Percentiles rank a stretch among this genome's conserved stretches.
phyloP scores from a whole-genome alignment of 176 grass and related monocot species.

The Aegilops tauschii region DNA sequence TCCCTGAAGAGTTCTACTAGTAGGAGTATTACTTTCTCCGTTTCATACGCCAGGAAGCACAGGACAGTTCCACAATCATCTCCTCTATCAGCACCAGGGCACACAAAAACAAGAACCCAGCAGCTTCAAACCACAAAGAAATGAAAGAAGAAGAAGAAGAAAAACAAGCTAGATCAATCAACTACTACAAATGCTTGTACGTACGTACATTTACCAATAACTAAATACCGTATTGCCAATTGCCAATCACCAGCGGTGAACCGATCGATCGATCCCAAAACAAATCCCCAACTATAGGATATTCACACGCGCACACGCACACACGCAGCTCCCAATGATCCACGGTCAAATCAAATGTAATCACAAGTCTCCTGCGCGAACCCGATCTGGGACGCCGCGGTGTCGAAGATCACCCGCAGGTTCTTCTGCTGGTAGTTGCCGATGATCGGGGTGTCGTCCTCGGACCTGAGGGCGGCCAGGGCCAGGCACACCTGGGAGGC shows the following conservation, averaged over 20 bases:
- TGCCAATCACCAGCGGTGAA: conserved; percentile 52
- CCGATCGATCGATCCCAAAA: conserved; percentile 16
- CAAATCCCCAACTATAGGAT: conserved; percentile 44
- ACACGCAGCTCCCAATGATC: not conserved
- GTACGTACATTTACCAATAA: conserved; percentile 18
- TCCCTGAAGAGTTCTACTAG: too few relatives aligned
- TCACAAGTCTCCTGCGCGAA: conserved; percentile 81
- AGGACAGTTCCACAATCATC: not conserved
- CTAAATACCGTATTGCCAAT: conserved; percentile 45
- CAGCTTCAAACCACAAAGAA: conserved; percentile 6
- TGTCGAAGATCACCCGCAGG: conserved; percentile 81
- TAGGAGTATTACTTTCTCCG: too few relatives aligned
- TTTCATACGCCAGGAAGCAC: too few relatives aligned
- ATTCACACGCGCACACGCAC: too few relatives aligned
- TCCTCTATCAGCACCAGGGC: not conserved
- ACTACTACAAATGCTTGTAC: not conserved
- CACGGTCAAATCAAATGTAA: conserved; percentile 39
- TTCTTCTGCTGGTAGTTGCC: conserved; percentile 99
- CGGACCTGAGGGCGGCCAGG: conserved; percentile 59
- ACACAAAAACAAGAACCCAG: not conserved
- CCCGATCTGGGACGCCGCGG: conserved; percentile 52
- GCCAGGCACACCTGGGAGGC: conserved; percentile 85
- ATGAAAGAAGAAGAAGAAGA: not conserved
- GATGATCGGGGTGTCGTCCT: conserved; percentile 69
- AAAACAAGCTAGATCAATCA: not conserved